Base-by-base conservation (phyloP, 2,329 filamentous ascomycete species). In the Sporothrix pallida region DNA sequence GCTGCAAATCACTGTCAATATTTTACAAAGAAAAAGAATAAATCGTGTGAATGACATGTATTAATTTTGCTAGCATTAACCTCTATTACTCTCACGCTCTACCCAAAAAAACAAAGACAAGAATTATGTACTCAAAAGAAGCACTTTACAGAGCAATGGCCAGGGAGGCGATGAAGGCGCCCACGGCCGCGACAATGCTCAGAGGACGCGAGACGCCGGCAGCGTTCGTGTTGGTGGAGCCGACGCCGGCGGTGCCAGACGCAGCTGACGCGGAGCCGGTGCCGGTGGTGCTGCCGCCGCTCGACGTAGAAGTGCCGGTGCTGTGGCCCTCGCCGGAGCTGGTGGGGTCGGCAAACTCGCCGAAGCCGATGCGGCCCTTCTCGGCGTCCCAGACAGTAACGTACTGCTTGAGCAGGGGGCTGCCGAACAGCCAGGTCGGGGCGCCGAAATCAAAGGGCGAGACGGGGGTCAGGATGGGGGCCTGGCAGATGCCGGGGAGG, bases 361-460 rank as follows among this genome's bases (percentile, higher is more conserved):
- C 67, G 17, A 73, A 80, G 5, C 79, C 80, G 23, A 81, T 73
- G 67, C 77, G 72, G 63, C 78, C 62, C 50, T 78, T 77, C 37
- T 77, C 67, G 3, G 80, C 80, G 70, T 81, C 77, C 79, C 80
- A 81, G 3, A 78, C 78, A 9, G 80, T 81, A 69, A 81, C 81
- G 71, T 81, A 81, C 2, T 76, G 71, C 77, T 81, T 81, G 67
- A 82, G 73, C 3, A 81, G 75, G 4, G 80, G 80, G 1, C 79
- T 79, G 2, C 80, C 80, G 6, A 81, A 58, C 5, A 80, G 73
- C 79, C 80, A 81, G 3, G 78, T 62, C 1, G 75, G 71, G 0
- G 75, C 76, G 1, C 74, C 67, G 0, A 76, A 74, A 0, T 72
- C 60, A 0, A 76, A 26, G 12, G 69, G 69, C 23, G 75, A 50